These are phyloP conservation scores for Ceriops decandra DNA, from an alignment of 345 rosid genomes.

Conservation along the genomic window DNA sequence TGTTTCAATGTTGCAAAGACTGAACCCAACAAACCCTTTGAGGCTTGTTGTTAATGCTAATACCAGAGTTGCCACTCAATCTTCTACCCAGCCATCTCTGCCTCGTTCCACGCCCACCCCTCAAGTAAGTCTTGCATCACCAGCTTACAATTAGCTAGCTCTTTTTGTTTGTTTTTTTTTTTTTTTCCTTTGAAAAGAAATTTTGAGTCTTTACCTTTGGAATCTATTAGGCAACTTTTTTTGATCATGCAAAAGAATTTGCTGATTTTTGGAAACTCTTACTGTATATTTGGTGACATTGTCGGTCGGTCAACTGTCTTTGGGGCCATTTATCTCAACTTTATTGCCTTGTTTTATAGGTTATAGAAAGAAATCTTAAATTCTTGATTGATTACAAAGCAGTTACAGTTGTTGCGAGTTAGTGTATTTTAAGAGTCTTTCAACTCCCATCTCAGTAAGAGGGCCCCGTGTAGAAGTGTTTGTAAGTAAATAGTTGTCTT, in stretches of 20 bases:
- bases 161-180: neutral
- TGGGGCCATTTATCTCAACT: neutral
- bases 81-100: constrained; percentile 40
- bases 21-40: constrained; percentile 82
- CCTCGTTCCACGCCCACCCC: constrained; percentile 82
- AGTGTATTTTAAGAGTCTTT: too few species aligned
- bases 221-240: too few species aligned
- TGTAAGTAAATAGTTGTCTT: too few species aligned
- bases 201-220: neutral
- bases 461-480: too few species aligned
- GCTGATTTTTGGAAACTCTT: too few species aligned
- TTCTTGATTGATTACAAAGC: constrained; percentile 3
- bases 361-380: constrained; percentile 12
- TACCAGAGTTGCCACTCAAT: constrained; percentile 51
- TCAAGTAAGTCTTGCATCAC: constrained; percentile 44
- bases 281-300: too few species aligned
- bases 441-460: too few species aligned
- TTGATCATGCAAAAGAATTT: too few species aligned
- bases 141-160: neutral
- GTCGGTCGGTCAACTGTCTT: neutral
- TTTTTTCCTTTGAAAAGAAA: neutral
- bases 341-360: constrained; percentile 18
- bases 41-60: constrained; percentile 52
- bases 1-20: constrained; percentile 57
- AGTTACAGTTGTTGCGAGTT: neutral